phyloP scores from a whole-genome alignment of 371 early-diverging fungal genomes.

The Haplosporangium sp. region DNA sequence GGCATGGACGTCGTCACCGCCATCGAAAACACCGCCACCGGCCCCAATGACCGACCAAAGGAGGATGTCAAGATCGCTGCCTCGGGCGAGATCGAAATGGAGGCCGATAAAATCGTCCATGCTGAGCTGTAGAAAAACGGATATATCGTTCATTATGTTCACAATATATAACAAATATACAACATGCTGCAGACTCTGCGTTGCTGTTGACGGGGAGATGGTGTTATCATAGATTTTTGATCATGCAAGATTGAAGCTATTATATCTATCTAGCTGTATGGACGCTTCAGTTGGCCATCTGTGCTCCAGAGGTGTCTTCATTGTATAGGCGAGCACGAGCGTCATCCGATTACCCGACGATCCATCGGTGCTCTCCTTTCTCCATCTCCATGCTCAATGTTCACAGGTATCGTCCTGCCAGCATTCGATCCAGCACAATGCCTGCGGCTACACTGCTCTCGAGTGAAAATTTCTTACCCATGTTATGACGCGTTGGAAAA shows the following conservation, averaged over 20 bases:
- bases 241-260: too few relatives aligned
- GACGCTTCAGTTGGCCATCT: too few relatives aligned
- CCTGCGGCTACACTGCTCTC: constrained; percentile 67
- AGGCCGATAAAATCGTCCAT: constrained; percentile 28
- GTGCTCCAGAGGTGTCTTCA: too few relatives aligned
- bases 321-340: too few relatives aligned
- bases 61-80: constrained; percentile 75
- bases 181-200: too few relatives aligned
- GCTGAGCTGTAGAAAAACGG: constrained; percentile 33
- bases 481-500: constrained; percentile 34
- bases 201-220: too few relatives aligned
- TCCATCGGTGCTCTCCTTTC: not conserved
- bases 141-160: too few relatives aligned
- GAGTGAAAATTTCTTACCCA: constrained; percentile 57
- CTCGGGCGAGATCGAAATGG: constrained; percentile 71
- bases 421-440: constrained; percentile 49
- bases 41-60: constrained; percentile 72
- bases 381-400: not conserved
- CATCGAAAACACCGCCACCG: constrained; percentile 74
- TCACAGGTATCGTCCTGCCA: constrained; percentile 1
- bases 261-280: too few relatives aligned
- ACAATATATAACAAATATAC: too few relatives aligned
- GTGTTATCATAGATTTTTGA: too few relatives aligned
- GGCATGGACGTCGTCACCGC: constrained; percentile 81
- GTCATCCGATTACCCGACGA: too few relatives aligned